Base-by-base conservation (phyloP, 2,329 filamentous ascomycete genomes). In the Aspergillus eucalypticola region DNA sequence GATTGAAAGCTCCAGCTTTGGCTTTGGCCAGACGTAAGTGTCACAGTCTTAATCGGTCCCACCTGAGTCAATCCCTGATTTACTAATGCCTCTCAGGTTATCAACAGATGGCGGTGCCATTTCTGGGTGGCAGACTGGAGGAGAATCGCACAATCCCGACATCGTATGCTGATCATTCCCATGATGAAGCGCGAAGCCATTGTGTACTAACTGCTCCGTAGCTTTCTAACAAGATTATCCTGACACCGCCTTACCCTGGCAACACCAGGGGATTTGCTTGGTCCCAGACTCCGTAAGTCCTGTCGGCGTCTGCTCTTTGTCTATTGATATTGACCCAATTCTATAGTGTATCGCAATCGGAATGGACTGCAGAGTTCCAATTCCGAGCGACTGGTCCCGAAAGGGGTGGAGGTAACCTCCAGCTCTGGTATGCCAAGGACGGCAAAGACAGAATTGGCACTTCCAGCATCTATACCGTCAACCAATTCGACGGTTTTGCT, bases 371-470 rank as follows among this genome's bases (percentile, higher is more conserved):
- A 54, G 91, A 96, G 71, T 83, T 98, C 67, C 89, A 95, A 72
- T 97, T 99, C 78, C 87, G 95, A 67, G 91, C 88, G 55, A 91
- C 86, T 62, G 95, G 95, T 7, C 89, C 90, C 64, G 95, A 98
- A 73, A 83, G 91, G 67, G 92, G 88, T 54, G 88, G 89, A 60
- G 95, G 95, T 52, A 97, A 96, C 78, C 81, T 99, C 67, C 94
- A 98, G 77, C 83, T 99, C 70, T 99, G 95, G 95, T 91, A 96
- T 71, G 88, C 86, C 55, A 88, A 86, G 68, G 84, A 90, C 61
- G 90, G 90, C 32, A 79, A 85, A 67, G 78, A 83, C 61, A 81
- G 82, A 29, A 81, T 96, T 58, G 88, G 87, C 58, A 84, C 88
- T 23, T 84, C 86, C 65, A 96, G 91, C 76, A 86, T 96, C 67